These are phyloP conservation scores for Pleurotus tuoliensis DNA, from an alignment of 768 basidiomycete species.

Conservation along the genomic window DNA sequence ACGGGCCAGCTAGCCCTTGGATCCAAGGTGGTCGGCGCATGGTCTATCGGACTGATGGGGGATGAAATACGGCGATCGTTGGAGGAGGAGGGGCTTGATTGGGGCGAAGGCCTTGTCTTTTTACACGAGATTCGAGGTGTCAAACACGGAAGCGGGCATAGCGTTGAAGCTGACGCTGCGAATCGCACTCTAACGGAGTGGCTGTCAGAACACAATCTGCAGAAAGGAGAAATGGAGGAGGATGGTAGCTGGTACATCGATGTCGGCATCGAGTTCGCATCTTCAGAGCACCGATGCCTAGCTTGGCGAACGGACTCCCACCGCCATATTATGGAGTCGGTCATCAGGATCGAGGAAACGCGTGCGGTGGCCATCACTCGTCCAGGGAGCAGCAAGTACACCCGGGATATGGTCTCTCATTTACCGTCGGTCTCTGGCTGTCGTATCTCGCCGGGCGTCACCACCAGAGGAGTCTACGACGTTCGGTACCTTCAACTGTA, in stretches of 20 bases:
- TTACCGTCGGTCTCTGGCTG: conserved; percentile 27
- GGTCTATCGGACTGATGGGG: neutral
- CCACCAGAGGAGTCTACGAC: conserved; percentile 12
- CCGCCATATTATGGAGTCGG: conserved; percentile 12
- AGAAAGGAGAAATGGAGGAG: neutral
- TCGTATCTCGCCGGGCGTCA: conserved; percentile 19
- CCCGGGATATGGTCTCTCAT: conserved; percentile 23
- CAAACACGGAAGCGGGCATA: conserved; percentile 7
- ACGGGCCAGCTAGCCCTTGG: conserved; percentile 1
- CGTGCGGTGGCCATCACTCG: conserved; percentile 18
- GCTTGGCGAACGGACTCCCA: conserved; percentile 28
- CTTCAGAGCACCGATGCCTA: conserved; percentile 16
- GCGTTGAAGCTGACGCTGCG: neutral
- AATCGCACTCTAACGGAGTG: neutral
- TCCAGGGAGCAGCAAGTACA: conserved; percentile 17
- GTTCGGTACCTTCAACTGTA: conserved; percentile 28
- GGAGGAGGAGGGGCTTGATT: neutral
- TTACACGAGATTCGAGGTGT: conserved; percentile 8
- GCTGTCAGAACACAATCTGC: neutral
- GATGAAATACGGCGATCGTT: neutral
- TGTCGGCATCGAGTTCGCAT: conserved; percentile 23
- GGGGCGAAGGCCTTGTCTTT: neutral
- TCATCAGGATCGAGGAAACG: conserved; percentile 10
- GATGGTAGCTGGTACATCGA: conserved; percentile 24
- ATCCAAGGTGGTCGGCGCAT: neutral